Base-by-base conservation (phyloP, 306 rosid species). In the Potentilla sterilis region DNA sequence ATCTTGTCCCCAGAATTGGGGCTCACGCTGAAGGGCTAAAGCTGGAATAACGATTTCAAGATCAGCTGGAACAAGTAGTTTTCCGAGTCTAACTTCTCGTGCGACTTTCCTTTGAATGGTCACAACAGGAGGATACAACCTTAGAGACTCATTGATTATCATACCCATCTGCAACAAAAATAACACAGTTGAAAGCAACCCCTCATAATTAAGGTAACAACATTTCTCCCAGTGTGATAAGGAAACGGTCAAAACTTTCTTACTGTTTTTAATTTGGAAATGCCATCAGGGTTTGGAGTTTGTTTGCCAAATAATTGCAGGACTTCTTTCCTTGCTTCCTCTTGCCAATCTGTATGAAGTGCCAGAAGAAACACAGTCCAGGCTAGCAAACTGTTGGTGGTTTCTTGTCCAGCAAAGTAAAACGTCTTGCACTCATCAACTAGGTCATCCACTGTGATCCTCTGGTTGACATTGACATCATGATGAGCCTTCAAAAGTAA, bases 361-460 rank as follows among this genome's bases (percentile, higher is more conserved):
- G 83, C 75, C 4, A 79, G 74, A 41, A 83, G 78, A 47, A 75
- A 52, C 11, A 75, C 59, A 65, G 78, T 66, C 86, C 86, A 79
- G 7, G 78, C 67, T 14, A 83, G 81, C 78, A 75, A 55, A 55
- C 67, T 66, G 14, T 70, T 70, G n/a, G 78, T 65, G 66, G 83
- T 79, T 79, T 79, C 86, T 71, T 83, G 83, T 6, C 81, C 76
- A 9, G 76, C 75, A 54, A 83, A n/a, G 32, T 75, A 79, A 46
- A 75, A 75, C 7, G 81, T 79, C 66, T 79, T 83, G 77, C 86
- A 83, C 44, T 83, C 86, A 61, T 78, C 86, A 46, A 78, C 69
- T 41, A 82, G n/a, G 19, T 78, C 75, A 21, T 79, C 68, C 28
- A 79, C 48, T 6, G 78, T 78, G 63, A 78, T 47, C 46, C 55